These are phyloP conservation scores for Thamnidium elegans DNA, from an alignment of 192 early-diverging fungal genomes.

Conservation along the genomic window DNA sequence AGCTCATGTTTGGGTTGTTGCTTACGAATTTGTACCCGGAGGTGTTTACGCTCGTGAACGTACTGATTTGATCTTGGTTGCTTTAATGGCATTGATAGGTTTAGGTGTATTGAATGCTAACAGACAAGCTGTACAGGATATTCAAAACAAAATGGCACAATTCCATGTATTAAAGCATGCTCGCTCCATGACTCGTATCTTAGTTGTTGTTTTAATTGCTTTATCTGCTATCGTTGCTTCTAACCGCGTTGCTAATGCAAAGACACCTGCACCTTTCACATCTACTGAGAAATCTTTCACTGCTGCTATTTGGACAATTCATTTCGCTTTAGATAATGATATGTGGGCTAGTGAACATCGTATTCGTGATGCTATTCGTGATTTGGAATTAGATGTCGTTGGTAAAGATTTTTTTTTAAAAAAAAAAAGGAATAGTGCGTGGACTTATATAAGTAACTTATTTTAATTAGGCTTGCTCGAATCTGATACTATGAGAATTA, in stretches of 20 bases:
- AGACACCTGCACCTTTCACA: constrained; percentile 55
- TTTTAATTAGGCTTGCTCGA: constrained; percentile 53
- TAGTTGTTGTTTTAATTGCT: constrained; percentile 38
- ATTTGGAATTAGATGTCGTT: constrained; percentile 78
- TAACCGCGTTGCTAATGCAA: constrained; percentile 46
- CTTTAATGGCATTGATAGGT: constrained; percentile 59
- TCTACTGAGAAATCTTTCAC: constrained; percentile 67
- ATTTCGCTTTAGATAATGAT: constrained; percentile 83
- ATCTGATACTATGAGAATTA: constrained; percentile 75
- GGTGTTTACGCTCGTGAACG: constrained; percentile 71
- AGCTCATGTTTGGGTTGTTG: constrained; percentile 77
- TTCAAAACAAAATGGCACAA: constrained; percentile 8
- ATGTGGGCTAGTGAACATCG: constrained; percentile 77
- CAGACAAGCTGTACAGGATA: constrained; percentile 5
- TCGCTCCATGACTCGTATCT: constrained; percentile 41
- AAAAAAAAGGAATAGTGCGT: not conserved
- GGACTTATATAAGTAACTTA: not conserved
- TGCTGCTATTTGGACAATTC: constrained; percentile 82
- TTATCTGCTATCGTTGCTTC: constrained; percentile 36
- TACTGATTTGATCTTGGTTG: constrained; percentile 64
- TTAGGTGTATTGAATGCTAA: constrained; percentile 49
- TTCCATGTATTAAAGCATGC: constrained; percentile 29
- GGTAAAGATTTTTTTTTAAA: constrained; percentile 20
- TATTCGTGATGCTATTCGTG: constrained; percentile 71
- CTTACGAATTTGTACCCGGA: constrained; percentile 81